Percentiles rank a stretch among this genome's conserved stretches.
Evolutionary conservation across 1,284 basidiomycete genomes (phyloP).

Genomic region (Ustilago curta): DNA sequence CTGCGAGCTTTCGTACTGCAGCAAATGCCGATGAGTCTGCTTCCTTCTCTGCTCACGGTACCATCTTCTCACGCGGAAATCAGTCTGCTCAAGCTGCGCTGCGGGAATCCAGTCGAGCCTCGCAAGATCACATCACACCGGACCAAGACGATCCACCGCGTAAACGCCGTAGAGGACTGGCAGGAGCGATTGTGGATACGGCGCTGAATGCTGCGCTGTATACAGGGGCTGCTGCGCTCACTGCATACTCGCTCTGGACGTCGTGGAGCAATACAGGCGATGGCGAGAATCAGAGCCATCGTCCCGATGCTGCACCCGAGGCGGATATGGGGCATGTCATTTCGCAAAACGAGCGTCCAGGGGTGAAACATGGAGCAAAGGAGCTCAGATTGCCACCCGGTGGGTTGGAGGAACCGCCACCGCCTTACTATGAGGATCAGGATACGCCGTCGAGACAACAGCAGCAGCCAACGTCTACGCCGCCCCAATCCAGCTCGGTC

Average conservation of each 20-base stretch:
- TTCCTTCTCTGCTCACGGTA: slow-evolving; percentile 14
- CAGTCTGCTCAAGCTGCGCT: slow-evolving; percentile 30
- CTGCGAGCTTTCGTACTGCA: slow-evolving; percentile 38
- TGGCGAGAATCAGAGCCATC: slow-evolving; percentile 24
- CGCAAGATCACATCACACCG: slow-evolving; percentile 7
- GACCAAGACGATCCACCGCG: slow-evolving; percentile 29
- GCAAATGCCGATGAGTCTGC: slow-evolving; percentile 26
- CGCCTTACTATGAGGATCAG: slow-evolving; percentile 43
- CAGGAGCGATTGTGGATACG: slow-evolving; percentile 53
- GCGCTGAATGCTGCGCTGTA: slow-evolving; percentile 56
- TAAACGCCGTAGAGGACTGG: slow-evolving; percentile 49
- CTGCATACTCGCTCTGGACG: slow-evolving; percentile 56
- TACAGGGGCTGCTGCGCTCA: slow-evolving; percentile 57
- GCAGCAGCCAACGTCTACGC: slow-evolving; percentile 14
- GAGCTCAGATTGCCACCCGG: slow-evolving; percentile 18
- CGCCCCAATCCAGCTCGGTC: slow-evolving; percentile 17
- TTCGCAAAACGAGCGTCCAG: slow-evolving; percentile 14
- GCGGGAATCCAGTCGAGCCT: slow-evolving; percentile 23
- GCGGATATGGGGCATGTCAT: slow-evolving; percentile 36
- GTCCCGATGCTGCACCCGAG: slow-evolving; percentile 29
- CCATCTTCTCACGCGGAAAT: slow-evolving; percentile 38
- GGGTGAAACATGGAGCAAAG: background rate
- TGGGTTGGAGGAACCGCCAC: slow-evolving; percentile 46
- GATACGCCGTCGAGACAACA: slow-evolving; percentile 4
- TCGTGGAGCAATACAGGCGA: slow-evolving; percentile 46